Conservation (phyloP, 2,329 filamentous ascomycete species). For the Pseudocercospora fuligena region DNA sequence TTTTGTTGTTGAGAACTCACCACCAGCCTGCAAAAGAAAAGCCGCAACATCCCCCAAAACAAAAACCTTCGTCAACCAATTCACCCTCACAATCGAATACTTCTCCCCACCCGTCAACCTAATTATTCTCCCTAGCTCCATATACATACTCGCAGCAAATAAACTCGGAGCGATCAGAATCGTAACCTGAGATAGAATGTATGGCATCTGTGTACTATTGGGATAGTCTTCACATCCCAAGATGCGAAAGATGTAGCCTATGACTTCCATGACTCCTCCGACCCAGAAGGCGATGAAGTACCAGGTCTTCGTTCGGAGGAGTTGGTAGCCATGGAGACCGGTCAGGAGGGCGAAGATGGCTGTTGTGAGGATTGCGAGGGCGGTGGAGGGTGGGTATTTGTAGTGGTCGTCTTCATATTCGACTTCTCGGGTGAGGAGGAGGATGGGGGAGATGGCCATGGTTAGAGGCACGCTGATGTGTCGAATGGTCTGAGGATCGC, state of each 20-base stretch:
- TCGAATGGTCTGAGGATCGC: not conserved
- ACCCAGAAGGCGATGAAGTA: slow-evolving; percentile 58
- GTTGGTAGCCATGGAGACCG: slow-evolving; percentile 44
- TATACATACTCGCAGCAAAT: slow-evolving; percentile 57
- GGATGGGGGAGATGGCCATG: not conserved
- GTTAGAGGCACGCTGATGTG: not conserved
- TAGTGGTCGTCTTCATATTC: not conserved
- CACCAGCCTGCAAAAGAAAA: slow-evolving; percentile 49
- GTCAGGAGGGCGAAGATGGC: slow-evolving; percentile 36
- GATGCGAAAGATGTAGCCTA: slow-evolving; percentile 58
- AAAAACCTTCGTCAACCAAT: slow-evolving; percentile 54
- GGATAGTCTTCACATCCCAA: slow-evolving; percentile 35
- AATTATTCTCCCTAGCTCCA: slow-evolving; percentile 54
- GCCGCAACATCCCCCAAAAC: slow-evolving; percentile 54
- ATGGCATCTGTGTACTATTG: slow-evolving; percentile 26
- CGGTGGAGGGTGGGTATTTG: slow-evolving; percentile 27
- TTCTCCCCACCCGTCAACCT: slow-evolving; percentile 47
- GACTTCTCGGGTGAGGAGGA: not conserved
- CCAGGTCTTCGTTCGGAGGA: slow-evolving; percentile 51
- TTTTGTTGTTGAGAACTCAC: not conserved
- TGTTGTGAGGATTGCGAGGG: slow-evolving; percentile 34
- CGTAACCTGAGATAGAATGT: slow-evolving; percentile 50
- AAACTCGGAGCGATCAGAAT: slow-evolving; percentile 55
- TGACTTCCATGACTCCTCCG: slow-evolving; percentile 55
- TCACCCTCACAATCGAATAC: slow-evolving; percentile 48